Evolutionary conservation across 495 filamentous ascomycete species (phyloP), one percentile per base, ranked within the genome.

Genomic region (Wilcoxina mikolae): DNA sequence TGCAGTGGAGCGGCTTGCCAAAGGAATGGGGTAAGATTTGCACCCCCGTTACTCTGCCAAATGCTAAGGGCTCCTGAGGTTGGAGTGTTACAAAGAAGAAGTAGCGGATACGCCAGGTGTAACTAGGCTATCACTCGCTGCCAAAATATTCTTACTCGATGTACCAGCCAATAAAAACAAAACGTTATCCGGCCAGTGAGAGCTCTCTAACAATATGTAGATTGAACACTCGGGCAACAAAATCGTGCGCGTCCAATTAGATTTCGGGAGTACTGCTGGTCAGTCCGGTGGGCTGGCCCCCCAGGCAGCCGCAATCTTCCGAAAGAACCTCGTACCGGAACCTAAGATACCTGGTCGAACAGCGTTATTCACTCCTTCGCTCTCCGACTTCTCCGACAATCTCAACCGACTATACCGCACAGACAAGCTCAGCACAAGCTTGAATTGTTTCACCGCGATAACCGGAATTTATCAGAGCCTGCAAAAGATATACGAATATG

Each of bases 381-480:
- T 94, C 22, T 75, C 79, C 20, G 70, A 71, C 3, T 96, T 96
- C 65, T 79, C 83, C 18, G 75, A 73, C 39, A 95, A 95, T 68
- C 70, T 98, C 43, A 82, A 85, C 61, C 77, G 82, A 57, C 71
- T 96, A 39, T 82, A 84, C 1, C 75, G 72, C 5, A 72, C 93
- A 57, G 91, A 98, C 65, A 81, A 78, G 59, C 73, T 95, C 56
- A 90, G 89, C 66, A 69, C 73, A 20, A 78, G 78, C 20, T 72
- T 95, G 9, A 91, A 89, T 59, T 87, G 91, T 67, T 87, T 88
- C 64, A 85, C 91, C 67, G 91, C 88, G 4, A 74, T 95, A 15
- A 83, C 83, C 27, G 87, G 87, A 4, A 73, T 98, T 3, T 82
- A 80, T 65, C 73, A 73, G 46, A 83, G 80, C 56, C 67, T 90